phyloP scores from a whole-genome alignment of 139 green algal genomes.

The Chlorella ohadii region DNA sequence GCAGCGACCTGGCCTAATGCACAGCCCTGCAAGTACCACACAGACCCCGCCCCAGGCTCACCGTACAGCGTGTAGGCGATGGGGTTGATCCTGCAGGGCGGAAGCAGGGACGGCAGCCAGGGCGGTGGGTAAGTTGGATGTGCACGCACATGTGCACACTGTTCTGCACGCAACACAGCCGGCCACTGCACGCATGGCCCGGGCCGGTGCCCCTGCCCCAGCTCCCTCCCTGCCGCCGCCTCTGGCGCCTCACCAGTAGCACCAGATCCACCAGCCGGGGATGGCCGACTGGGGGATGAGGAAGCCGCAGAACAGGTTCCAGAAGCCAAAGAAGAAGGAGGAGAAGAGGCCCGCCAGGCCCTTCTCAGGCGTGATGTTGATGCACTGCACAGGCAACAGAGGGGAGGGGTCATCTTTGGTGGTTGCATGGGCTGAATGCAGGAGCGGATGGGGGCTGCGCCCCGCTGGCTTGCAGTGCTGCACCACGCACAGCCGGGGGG shows the following conservation, averaged over 20 bases:
- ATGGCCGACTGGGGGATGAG: conserved; percentile 49
- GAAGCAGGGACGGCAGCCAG: too few relatives aligned
- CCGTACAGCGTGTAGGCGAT: conserved; percentile 42
- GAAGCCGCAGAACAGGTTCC: conserved; percentile 63
- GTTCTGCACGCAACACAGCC: too few relatives aligned
- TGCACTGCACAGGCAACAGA: conserved; percentile 20
- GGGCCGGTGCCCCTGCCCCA: too few relatives aligned
- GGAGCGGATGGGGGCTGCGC: too few relatives aligned
- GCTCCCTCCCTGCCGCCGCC: background rate
- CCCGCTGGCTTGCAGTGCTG: too few relatives aligned
- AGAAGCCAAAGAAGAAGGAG: conserved; percentile 61
- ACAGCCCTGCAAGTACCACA: too few relatives aligned
- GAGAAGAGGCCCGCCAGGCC: conserved; percentile 25
- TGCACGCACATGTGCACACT: too few relatives aligned
- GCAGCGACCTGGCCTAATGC: too few relatives aligned
- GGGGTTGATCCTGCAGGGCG: conserved; percentile 33
- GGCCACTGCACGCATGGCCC: too few relatives aligned
- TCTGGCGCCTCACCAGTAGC: conserved; percentile 29
- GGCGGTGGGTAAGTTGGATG: too few relatives aligned
- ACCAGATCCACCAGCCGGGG: conserved; percentile 58
- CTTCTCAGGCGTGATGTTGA: conserved; percentile 34
- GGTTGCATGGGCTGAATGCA: background rate
- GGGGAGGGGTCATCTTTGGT: background rate
- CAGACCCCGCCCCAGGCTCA: too few relatives aligned
- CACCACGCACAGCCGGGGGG: too few relatives aligned